A percentile compares a stretch with the other conserved stretches of the same genome.
Conservation (phyloP, 345 rosid genomes). For the Arabis hirsuta region DNA sequence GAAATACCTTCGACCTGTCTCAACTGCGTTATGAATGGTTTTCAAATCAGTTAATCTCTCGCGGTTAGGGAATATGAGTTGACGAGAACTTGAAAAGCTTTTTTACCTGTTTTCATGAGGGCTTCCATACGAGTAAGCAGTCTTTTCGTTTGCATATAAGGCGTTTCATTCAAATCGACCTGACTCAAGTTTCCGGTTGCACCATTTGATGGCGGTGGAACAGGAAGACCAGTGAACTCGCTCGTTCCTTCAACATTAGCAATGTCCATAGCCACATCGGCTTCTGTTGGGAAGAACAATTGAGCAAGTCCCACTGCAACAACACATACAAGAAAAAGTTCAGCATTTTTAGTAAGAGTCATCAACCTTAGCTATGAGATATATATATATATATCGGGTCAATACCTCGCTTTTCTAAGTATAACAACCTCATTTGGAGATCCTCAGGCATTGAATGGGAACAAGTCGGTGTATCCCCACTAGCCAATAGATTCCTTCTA, state of each 20-base stretch:
- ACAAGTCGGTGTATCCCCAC: constrained; percentile 51
- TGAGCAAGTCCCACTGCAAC: constrained; percentile 87
- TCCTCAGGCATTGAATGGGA: constrained; percentile 69
- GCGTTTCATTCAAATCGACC: constrained; percentile 93
- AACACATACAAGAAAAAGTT: constrained; percentile 14
- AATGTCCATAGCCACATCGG: constrained; percentile 89
- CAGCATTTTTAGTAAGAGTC: background rate
- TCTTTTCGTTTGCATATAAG: constrained; percentile 67
- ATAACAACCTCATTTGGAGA: constrained; percentile 81
- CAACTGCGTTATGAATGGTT: constrained; percentile 56
- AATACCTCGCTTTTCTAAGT: constrained; percentile 96
- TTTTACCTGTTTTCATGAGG: constrained; percentile 87
- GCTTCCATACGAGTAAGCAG: constrained; percentile 76
- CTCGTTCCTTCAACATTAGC: constrained; percentile 74
- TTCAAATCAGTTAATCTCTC: constrained; percentile 8
- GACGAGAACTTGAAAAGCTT: background rate
- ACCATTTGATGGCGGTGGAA: constrained; percentile 58
- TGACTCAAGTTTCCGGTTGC: constrained; percentile 67
- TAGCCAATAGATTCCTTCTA: constrained; percentile 72
- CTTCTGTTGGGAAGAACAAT: constrained; percentile 84
- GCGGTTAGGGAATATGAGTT: background rate
- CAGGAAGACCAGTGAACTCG: constrained; percentile 65
- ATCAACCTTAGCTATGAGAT: constrained; percentile 11
- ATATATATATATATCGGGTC: background rate
- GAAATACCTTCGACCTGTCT: constrained; percentile 82